phyloP scores from a whole-genome alignment of 108 stramenopile species.

The Fistulifera pelliculosa region DNA sequence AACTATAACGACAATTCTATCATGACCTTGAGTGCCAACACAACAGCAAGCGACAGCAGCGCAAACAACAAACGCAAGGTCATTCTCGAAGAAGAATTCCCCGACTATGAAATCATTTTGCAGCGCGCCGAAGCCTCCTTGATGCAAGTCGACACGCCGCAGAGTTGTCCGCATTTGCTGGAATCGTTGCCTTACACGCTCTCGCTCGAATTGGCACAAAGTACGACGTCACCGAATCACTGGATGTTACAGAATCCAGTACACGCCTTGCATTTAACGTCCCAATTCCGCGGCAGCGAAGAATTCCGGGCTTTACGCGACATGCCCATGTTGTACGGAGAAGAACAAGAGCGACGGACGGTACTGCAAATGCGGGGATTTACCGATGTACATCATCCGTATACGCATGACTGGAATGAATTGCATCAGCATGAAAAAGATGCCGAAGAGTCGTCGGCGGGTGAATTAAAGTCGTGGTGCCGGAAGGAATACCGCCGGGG shows the following conservation, averaged over 20 bases:
- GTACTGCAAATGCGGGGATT: slow-evolving; percentile 28
- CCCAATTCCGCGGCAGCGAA: slow-evolving; percentile 9
- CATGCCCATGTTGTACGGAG: slow-evolving; percentile 28
- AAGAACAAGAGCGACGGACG: slow-evolving; percentile 34
- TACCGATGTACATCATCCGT: slow-evolving; percentile 27
- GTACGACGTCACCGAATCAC: background rate
- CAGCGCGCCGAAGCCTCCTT: slow-evolving; percentile 1
- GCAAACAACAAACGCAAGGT: background rate
- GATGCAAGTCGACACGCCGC: background rate
- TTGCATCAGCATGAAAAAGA: background rate
- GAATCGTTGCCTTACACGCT: background rate
- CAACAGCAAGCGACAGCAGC: too few relatives aligned
- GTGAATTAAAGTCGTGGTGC: background rate
- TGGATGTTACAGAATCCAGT: slow-evolving; percentile 17
- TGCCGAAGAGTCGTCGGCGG: background rate
- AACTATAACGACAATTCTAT: too few relatives aligned
- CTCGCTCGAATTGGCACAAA: background rate
- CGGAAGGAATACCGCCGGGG: too few relatives aligned
- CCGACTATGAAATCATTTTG: background rate
- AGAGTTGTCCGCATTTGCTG: background rate
- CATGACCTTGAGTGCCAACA: too few relatives aligned
- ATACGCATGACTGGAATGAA: slow-evolving; percentile 6
- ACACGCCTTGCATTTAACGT: slow-evolving; percentile 23
- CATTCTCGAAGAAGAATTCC: background rate
- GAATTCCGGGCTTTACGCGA: slow-evolving; percentile 1